Conservation (phyloP, 2,329 filamentous ascomycete species). For the Blumeriella jaapii region DNA sequence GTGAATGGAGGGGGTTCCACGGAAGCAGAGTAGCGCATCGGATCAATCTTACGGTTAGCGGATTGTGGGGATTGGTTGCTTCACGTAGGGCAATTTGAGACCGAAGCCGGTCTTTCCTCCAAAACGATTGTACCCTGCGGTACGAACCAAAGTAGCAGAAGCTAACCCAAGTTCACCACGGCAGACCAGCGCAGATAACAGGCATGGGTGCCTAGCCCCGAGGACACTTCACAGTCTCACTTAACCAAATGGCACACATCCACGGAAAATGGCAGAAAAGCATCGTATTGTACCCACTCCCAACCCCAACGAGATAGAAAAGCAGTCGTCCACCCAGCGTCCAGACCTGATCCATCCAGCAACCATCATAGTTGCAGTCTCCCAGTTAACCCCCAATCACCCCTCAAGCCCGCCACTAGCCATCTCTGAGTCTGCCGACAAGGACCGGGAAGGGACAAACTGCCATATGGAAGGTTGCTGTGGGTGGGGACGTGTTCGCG, state of each 20-base stretch:
- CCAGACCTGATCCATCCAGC: constrained; percentile 2
- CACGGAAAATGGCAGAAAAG: constrained; percentile 17
- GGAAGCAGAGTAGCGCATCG: too few relatives aligned
- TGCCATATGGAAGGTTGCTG: constrained; percentile 8
- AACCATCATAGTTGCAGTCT: constrained; percentile 1
- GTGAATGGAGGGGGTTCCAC: too few relatives aligned
- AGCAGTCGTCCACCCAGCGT: constrained; percentile 7
- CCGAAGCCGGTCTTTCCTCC: too few relatives aligned
- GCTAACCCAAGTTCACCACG: too few relatives aligned
- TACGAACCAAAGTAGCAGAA: too few relatives aligned
- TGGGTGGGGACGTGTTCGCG: background rate
- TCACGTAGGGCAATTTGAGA: too few relatives aligned
- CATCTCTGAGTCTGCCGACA: constrained; percentile 6
- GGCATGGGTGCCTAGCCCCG: too few relatives aligned
- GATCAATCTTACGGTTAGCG: too few relatives aligned
- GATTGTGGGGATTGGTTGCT: too few relatives aligned
- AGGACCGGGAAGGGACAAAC: constrained; percentile 16
- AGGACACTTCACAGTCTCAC: background rate
- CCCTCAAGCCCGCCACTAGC: background rate
- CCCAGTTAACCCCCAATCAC: background rate
- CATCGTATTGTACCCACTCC: constrained; percentile 20
- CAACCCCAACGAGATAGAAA: constrained; percentile 14
- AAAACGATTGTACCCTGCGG: too few relatives aligned
- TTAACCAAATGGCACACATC: background rate
- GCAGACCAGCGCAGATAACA: too few relatives aligned